Evolutionary conservation across 2,329 filamentous ascomycete genomes (phyloP).

Genomic region (Ophiostoma triangulosporum): DNA sequence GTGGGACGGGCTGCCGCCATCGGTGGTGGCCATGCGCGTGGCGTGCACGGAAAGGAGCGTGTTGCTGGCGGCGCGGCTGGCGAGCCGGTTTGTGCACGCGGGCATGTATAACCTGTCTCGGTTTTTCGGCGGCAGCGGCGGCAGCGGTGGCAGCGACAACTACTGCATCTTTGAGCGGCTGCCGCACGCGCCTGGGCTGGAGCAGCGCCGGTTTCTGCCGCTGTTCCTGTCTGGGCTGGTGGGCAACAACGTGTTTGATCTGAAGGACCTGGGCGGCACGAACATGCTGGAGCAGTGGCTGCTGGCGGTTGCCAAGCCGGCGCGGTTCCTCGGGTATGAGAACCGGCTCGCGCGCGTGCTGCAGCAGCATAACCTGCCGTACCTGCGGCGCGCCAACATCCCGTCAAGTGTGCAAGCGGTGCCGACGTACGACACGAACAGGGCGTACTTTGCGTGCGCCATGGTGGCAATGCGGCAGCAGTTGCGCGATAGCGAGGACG

Average conservation of each 20-base stretch:
- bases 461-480: constrained; percentile 37
- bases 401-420: constrained; percentile 19
- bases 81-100: constrained; percentile 23
- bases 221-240: constrained; percentile 40
- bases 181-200: constrained; percentile 25
- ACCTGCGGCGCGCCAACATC: constrained; percentile 27
- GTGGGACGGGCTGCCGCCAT: neutral
- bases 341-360: constrained; percentile 35
- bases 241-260: constrained; percentile 31
- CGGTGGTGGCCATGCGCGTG: neutral
- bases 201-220: constrained; percentile 31
- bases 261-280: constrained; percentile 29
- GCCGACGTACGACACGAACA: constrained; percentile 35
- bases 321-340: constrained; percentile 32
- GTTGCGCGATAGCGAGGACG: constrained; percentile 25
- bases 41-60: constrained; percentile 32
- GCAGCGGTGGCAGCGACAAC: constrained; percentile 23
- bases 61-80: constrained; percentile 31
- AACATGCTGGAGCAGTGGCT: constrained; percentile 39
- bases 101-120: constrained; percentile 30
- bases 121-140: constrained; percentile 29
- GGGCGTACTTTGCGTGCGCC: constrained; percentile 34
- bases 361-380: constrained; percentile 27
- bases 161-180: constrained; percentile 35
- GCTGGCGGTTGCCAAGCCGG: constrained; percentile 37